Evolutionary conservation across 768 basidiomycete genomes (phyloP).

Genomic region (Arthromyces matolae): DNA sequence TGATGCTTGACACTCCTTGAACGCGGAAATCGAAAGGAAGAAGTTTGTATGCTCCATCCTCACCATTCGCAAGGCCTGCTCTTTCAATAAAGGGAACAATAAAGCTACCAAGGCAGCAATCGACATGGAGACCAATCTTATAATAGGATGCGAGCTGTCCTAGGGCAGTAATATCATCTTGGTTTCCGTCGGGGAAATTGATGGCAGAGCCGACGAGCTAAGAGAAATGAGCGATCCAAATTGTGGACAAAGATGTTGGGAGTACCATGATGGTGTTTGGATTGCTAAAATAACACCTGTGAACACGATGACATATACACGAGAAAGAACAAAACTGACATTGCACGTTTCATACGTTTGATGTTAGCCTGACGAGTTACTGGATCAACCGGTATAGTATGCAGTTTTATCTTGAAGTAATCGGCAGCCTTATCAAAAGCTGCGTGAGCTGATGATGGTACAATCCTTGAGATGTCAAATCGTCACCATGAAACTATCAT

Average conservation of each 20-base stretch:
- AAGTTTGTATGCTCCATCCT: constrained; percentile 51
- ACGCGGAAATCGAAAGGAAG: constrained; percentile 88
- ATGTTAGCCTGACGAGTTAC: constrained; percentile 76
- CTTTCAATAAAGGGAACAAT: constrained; percentile 89
- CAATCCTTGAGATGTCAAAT: constrained; percentile 46
- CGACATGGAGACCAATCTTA: constrained; percentile 87
- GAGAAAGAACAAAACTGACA: constrained; percentile 48
- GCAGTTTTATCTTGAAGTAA: constrained; percentile 88
- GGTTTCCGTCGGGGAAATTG: constrained; percentile 83
- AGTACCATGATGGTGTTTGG: constrained; percentile 81
- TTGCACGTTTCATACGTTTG: constrained; percentile 75
- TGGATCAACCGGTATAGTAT: constrained; percentile 77
- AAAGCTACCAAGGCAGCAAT: constrained; percentile 92
- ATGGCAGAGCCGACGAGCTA: constrained; percentile 83
- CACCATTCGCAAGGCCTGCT: constrained; percentile 63
- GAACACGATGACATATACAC: background rate
- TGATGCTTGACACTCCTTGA: constrained; percentile 88
- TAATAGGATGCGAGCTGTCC: constrained; percentile 68
- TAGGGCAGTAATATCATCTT: constrained; percentile 82
- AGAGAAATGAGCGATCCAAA: constrained; percentile 1
- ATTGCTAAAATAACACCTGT: constrained; percentile 50
- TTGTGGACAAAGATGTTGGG: background rate
- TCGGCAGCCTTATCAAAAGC: constrained; percentile 93
- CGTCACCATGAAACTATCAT: background rate
- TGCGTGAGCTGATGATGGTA: constrained; percentile 84